A percentile compares a stretch with the other conserved stretches of the same genome.
Evolutionary conservation across 139 green algal species (phyloP).

Genomic region (Chlamydomonas sphaeroides): DNA sequence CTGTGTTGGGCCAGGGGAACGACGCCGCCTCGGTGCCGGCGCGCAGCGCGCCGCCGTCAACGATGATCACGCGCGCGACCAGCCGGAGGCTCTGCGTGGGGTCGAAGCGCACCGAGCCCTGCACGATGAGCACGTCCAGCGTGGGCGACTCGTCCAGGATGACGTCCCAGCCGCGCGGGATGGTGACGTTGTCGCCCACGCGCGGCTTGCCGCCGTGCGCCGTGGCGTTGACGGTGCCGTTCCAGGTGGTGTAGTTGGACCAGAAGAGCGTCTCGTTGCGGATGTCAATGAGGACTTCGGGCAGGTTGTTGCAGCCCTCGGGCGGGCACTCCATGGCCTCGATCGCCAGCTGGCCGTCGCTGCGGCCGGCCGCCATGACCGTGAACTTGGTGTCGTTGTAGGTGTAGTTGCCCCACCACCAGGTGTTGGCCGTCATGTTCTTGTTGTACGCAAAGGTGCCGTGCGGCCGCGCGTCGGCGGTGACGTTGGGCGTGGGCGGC

Average conservation of each 20-base stretch:
- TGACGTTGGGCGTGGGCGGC: background rate
- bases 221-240: background rate
- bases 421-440: conserved; percentile 2
- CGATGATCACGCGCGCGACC: conserved; percentile 35
- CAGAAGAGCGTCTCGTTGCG: conserved; percentile 46
- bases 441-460: conserved; percentile 47
- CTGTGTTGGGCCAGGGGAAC: background rate
- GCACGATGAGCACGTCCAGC: conserved; percentile 18
- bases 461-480: background rate
- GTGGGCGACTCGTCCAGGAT: conserved; percentile 38
- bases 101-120: conserved; percentile 38
- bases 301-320: conserved; percentile 21
- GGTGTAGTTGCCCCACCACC: conserved; percentile 44
- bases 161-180: conserved; percentile 50
- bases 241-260: conserved; percentile 46
- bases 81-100: conserved; percentile 17
- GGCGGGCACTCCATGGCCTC: conserved; percentile 5
- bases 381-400: conserved; percentile 42
- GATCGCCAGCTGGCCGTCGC: background rate
- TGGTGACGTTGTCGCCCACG: conserved; percentile 24
- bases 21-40: conserved; percentile 8
- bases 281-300: conserved; percentile 10
- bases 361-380: background rate
- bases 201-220: conserved; percentile 10
- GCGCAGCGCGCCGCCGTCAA: conserved; percentile 16